A percentile compares a stretch with the other conserved stretches of the same genome.
phyloP scores from a whole-genome alignment of 345 rosid genomes.

The Gossypium mustelinum region DNA sequence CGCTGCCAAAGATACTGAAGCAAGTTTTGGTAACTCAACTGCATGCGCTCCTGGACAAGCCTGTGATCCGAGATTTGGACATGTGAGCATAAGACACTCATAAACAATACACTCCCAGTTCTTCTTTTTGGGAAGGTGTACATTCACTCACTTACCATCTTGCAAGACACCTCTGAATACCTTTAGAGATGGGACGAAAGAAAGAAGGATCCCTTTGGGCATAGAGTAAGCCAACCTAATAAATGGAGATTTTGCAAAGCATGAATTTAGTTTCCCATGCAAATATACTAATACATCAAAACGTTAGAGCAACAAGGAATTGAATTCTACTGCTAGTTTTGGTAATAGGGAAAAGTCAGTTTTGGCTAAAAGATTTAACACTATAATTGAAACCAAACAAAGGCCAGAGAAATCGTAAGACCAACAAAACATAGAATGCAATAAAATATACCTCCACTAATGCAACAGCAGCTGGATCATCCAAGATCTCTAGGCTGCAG shows the following conservation, averaged over 20 bases:
- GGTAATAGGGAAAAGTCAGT: constrained; percentile 1
- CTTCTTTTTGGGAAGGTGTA: background rate
- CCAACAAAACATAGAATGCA: background rate
- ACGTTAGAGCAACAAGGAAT: background rate
- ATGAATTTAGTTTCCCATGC: background rate
- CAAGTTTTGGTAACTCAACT: constrained; percentile 45
- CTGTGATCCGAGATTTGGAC: constrained; percentile 35
- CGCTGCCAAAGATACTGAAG: constrained; percentile 62
- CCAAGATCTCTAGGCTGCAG: constrained; percentile 78
- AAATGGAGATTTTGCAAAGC: constrained; percentile 1
- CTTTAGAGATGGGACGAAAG: constrained; percentile 79
- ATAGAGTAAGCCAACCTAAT: constrained; percentile 83
- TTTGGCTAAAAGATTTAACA: constrained; percentile 12
- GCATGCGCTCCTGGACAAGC: constrained; percentile 72
- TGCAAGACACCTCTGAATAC: constrained; percentile 77
- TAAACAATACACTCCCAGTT: background rate
- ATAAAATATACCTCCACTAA: constrained; percentile 55
- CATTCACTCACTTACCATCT: constrained; percentile 62
- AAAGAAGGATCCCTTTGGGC: constrained; percentile 85
- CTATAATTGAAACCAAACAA: background rate
- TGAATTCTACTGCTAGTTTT: background rate
- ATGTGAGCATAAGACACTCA: background rate
- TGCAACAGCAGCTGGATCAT: constrained; percentile 85
- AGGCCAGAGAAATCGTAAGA: background rate
- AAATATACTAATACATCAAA: background rate